phyloP scores from a whole-genome alignment of 2,329 filamentous ascomycete species.

The Metarhizium sp. region DNA sequence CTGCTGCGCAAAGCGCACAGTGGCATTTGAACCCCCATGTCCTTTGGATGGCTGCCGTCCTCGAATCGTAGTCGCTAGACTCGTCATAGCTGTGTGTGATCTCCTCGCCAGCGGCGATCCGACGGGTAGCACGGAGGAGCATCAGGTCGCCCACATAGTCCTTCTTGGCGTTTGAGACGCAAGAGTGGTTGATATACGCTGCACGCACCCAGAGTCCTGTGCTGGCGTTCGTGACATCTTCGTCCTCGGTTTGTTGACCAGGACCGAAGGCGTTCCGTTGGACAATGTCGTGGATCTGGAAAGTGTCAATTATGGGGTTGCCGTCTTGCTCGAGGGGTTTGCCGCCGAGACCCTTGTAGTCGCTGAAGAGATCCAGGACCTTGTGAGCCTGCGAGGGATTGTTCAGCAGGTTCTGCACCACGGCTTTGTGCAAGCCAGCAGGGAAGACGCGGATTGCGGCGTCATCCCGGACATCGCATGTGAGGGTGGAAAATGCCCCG shows the following conservation, averaged over 20 bases:
- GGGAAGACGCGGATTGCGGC: constrained; percentile 19
- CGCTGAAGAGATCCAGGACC: constrained; percentile 16
- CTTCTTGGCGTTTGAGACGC: constrained; percentile 24
- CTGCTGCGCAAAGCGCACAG: constrained; percentile 25
- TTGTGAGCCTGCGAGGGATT: constrained; percentile 16
- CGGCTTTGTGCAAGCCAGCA: constrained; percentile 18
- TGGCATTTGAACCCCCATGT: constrained; percentile 29
- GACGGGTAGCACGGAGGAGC: constrained; percentile 24
- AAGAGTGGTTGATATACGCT: constrained; percentile 34
- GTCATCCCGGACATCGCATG: constrained; percentile 21
- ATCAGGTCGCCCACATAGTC: constrained; percentile 30
- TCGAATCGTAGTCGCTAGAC: constrained; percentile 14
- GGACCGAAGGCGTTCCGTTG: constrained; percentile 24
- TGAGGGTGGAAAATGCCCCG: constrained; percentile 19
- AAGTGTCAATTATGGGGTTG: constrained; percentile 17
- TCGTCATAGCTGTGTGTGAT: constrained; percentile 23
- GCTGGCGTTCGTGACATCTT: constrained; percentile 21
- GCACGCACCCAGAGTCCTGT: constrained; percentile 29
- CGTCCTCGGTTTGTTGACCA: constrained; percentile 17
- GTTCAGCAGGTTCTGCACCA: constrained; percentile 16
- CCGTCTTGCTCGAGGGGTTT: constrained; percentile 16
- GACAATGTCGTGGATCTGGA: constrained; percentile 23
- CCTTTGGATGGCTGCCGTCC: constrained; percentile 11
- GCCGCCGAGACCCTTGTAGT: constrained; percentile 15
- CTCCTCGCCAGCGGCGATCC: constrained; percentile 24